Percentiles rank a stretch among this genome's conserved stretches.
Evolutionary conservation across 1,284 basidiomycete genomes (phyloP).

Genomic region (Papiliotrema nemorosa): DNA sequence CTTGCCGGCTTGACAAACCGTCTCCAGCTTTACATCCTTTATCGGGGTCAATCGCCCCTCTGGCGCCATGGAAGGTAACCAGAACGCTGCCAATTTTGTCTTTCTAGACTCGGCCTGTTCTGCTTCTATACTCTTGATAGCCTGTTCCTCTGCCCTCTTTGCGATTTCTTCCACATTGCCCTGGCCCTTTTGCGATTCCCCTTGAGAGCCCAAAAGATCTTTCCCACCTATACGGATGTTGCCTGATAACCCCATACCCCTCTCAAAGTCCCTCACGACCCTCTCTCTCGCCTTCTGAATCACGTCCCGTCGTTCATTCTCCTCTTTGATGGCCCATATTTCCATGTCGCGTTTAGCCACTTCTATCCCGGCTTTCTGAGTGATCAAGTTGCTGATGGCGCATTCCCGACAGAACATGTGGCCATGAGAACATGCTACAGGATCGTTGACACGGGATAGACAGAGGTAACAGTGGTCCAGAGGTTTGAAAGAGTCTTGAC

Average conservation of each 20-base stretch:
- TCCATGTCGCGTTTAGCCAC: constrained; percentile 73
- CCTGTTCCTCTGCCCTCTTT: constrained; percentile 76
- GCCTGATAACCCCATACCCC: constrained; percentile 58
- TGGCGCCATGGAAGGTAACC: constrained; percentile 84
- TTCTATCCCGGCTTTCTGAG: constrained; percentile 87
- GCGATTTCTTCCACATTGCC: constrained; percentile 66
- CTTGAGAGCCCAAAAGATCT: constrained; percentile 49
- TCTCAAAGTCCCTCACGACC: constrained; percentile 80
- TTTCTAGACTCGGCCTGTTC: constrained; percentile 76
- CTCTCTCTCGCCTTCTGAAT: constrained; percentile 72
- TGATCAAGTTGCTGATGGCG: constrained; percentile 47
- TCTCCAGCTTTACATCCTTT: constrained; percentile 76
- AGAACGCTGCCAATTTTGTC: constrained; percentile 87
- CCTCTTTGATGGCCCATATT: constrained; percentile 66
- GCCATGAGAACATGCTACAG: constrained; percentile 74
- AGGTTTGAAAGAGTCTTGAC: constrained; percentile 81
- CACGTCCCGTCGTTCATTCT: constrained; percentile 64
- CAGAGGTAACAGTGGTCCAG: constrained; percentile 85
- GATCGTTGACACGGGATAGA: constrained; percentile 70
- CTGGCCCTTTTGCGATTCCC: too few species aligned
- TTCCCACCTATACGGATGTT: neutral
- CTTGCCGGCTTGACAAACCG: constrained; percentile 73
- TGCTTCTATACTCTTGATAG: constrained; percentile 70
- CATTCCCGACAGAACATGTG: constrained; percentile 87
- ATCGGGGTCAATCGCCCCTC: constrained; percentile 62